A percentile compares a stretch with the other conserved stretches of the same genome.
Conservation (phyloP, 225 moss, liverwort and hornwort genomes). For the Bryoerythrophyllum caledonicum region DNA sequence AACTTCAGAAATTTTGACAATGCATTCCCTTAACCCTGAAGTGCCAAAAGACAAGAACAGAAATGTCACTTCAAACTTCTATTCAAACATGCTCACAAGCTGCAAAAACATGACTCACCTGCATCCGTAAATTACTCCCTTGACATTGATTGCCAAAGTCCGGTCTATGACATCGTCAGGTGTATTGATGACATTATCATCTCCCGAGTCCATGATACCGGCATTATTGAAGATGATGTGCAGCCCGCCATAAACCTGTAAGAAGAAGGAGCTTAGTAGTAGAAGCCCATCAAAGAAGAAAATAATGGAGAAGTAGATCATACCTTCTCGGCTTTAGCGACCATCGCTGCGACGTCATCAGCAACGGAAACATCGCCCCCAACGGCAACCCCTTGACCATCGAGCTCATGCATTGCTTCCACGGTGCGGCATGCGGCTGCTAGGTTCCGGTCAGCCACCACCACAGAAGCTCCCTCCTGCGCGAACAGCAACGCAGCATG, state of each 20-base stretch:
- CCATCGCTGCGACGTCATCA: slow-evolving; percentile 81
- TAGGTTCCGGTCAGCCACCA: slow-evolving; percentile 72
- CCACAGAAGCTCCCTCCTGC: slow-evolving; percentile 92
- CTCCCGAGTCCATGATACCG: slow-evolving; percentile 82
- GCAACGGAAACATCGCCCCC: slow-evolving; percentile 88
- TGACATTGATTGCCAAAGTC: slow-evolving; percentile 89
- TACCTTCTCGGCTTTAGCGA: slow-evolving; percentile 83
- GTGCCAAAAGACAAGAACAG: no score
- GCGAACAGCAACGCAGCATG: slow-evolving; percentile 93
- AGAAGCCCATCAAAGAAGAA: no score
- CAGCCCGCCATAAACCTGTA: slow-evolving; percentile 69
- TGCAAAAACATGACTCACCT: slow-evolving; percentile 38
- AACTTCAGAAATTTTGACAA: background rate
- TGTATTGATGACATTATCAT: slow-evolving; percentile 85
- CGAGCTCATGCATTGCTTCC: slow-evolving; percentile 87
- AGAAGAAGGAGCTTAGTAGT: background rate
- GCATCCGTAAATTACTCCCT: slow-evolving; percentile 99
- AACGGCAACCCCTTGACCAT: slow-evolving; percentile 84
- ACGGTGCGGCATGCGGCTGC: slow-evolving; percentile 90
- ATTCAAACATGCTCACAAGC: background rate
- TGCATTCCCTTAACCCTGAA: no score
- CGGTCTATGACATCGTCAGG: slow-evolving; percentile 92
- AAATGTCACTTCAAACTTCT: no score
- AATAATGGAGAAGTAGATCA: background rate
- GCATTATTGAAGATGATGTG: slow-evolving; percentile 95